Base-by-base conservation (phyloP, 164 flowering plant genomes). In the Macadamia tetraphylla region DNA sequence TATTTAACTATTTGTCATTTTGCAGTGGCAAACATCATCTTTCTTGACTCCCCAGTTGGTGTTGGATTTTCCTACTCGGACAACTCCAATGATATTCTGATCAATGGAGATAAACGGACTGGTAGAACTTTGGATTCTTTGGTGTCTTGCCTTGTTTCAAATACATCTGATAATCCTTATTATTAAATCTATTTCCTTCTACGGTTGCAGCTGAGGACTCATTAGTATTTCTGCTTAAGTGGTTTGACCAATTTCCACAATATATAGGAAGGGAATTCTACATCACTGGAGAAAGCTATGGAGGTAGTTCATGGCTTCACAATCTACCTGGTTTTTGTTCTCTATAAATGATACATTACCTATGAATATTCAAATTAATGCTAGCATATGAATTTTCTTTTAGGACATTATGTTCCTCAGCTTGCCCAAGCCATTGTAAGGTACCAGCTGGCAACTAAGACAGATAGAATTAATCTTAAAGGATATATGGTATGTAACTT, bases 361-460 rank as follows among this genome's bases (percentile, higher is more conserved):
- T 13, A 29, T 6, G 29, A 15, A 30, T n/a, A 63, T 51, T 48
- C 5, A 64, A 46, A 48, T 6, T 48, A 29, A 46, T 64, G 18
- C 6, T 13, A 30, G 6, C 29, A 18, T 63, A 8, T 40, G 13
- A 18, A 35, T 9, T 70, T 30, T 76, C 60, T 70, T 71, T 3
- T 81, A 94, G 98, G 99, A 35, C 99, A 94, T 77, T 92, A 95
- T 80, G 93, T 90, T 79, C 99, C 99, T 70, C 99, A 95, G 79
- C 79, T 95, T 59, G 91, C 96, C 75, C 89, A 90, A 76, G 93
- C 89, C 53, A 87, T 92, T 67, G 88, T 88, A 67, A 76, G 73
- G 74, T 64, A 86, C 81, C 82, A 88, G 73, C 55, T 13, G 17
- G 79, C 52, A 11, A 62, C 67, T 6, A 64, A 63, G 49, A 81